Evolutionary conservation across 305 asterid genomes (phyloP).

Genomic region (Fraxinus nigra): DNA sequence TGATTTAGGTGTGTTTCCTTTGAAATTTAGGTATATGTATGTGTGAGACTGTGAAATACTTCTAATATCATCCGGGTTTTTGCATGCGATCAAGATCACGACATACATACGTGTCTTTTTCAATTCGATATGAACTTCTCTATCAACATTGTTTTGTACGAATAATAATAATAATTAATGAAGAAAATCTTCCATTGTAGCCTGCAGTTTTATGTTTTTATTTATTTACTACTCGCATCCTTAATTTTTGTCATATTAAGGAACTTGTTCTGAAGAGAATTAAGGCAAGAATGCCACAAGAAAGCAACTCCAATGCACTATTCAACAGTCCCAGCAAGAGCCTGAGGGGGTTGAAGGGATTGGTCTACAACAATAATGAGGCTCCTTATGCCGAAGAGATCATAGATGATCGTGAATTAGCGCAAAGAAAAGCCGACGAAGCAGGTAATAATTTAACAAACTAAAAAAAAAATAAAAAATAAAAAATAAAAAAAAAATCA

Average conservation of each 20-base stretch:
- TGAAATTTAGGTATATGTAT: neutral
- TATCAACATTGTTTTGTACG: neutral
- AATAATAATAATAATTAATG: neutral
- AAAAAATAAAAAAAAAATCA: neutral
- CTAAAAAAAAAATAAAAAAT: too few relatives aligned
- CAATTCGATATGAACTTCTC: neutral
- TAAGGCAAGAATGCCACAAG: conserved; percentile 37
- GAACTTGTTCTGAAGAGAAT: neutral
- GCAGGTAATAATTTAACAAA: conserved; percentile 31
- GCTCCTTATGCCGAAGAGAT: conserved; percentile 35
- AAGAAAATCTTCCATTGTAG: neutral
- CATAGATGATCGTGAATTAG: conserved; percentile 43
- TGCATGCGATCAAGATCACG: neutral
- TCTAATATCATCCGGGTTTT: neutral
- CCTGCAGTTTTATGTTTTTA: neutral
- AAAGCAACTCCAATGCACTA: conserved; percentile 20
- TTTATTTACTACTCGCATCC: neutral
- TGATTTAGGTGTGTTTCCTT: neutral
- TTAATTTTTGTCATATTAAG: neutral
- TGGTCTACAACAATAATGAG: conserved; percentile 24
- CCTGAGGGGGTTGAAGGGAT: conserved; percentile 37
- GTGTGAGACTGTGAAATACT: neutral
- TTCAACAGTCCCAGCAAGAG: conserved; percentile 37
- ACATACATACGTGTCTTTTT: neutral
- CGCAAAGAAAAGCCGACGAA: conserved; percentile 49